Conservation (phyloP, 192 early-diverging fungal species). For the Coemansia guatemalensis region DNA sequence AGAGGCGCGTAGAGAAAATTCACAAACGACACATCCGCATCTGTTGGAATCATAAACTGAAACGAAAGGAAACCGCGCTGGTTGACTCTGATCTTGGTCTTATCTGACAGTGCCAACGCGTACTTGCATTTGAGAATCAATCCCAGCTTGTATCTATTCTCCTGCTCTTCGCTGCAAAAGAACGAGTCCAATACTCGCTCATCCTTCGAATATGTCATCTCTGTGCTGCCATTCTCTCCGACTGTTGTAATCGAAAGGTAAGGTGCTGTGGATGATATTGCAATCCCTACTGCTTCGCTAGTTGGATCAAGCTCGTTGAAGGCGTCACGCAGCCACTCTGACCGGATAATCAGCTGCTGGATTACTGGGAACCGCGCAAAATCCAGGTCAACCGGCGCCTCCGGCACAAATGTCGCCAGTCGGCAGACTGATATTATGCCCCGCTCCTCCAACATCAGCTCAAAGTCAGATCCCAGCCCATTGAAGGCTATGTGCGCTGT, state of each 20-base stretch:
- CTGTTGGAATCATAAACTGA: constrained; percentile 57
- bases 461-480: constrained; percentile 42
- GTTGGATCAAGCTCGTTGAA: constrained; percentile 60
- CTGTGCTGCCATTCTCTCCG: constrained; percentile 52
- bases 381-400: constrained; percentile 41
- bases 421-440: constrained; percentile 57
- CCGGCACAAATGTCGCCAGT: constrained; percentile 54
- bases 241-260: constrained; percentile 55
- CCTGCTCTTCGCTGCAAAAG: constrained; percentile 48
- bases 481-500: constrained; percentile 41
- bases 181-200: constrained; percentile 57
- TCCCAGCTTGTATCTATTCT: constrained; percentile 47
- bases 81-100: constrained; percentile 56
- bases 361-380: constrained; percentile 37
- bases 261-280: constrained; percentile 46
- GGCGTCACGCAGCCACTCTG: constrained; percentile 57
- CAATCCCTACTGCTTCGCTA: constrained; percentile 49
- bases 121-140: constrained; percentile 50
- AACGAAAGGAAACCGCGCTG: constrained; percentile 56
- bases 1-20: constrained; percentile 48
- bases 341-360: constrained; percentile 58
- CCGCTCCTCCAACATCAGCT: constrained; percentile 57
- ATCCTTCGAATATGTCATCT: constrained; percentile 60
- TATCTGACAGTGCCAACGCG: constrained; percentile 56
- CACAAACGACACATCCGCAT: constrained; percentile 51